Base-by-base conservation (phyloP, 768 basidiomycete genomes). In the Lactifluus hygrophoroides region DNA sequence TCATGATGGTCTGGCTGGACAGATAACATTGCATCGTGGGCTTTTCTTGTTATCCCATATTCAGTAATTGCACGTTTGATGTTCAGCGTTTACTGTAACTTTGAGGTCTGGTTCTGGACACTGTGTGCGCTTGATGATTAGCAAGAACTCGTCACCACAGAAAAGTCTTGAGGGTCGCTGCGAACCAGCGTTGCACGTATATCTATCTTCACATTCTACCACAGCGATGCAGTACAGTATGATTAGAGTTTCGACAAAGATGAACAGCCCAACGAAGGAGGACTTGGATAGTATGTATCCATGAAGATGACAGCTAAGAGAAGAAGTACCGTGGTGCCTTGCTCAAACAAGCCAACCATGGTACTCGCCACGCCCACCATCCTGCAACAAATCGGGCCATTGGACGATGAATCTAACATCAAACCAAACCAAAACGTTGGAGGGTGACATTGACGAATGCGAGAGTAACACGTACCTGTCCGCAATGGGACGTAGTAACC, bases 341-440 rank as follows among this genome's bases (percentile, higher is more conserved):
- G 28, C 34, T 80, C 67, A 90, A 53, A 90, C 84, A 19, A 90
- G 74, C 74, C 85, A 85, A 28, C 84, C 87, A 34, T 69, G 73
- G 68, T 70, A 86, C 60, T 83, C 78, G 27, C 76, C 82, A 37
- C 70, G 74, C 45, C 70, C 66, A 52, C 67, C 68, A 49, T 74
- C 70, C 43, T 72, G 65, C 19, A 79, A 66, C 51, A 85, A 69
- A 49, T 80, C 74, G 19, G 86, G 84, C 95, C 95, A 98, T 69
- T 98, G 95, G 5, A 92, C 89, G 51, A 97, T 69, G 69, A 98
- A 96, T 34, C 89, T 65, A 37, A 17, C 34, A 67, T 16, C 59
- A n/a, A n/a, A n/a, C n/a, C 14, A 56, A 46, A n/a, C 55, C 16
- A 61, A 46, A 19, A 35, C 7, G 2, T 19, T 14, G 34, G 47